Conservation (phyloP, 768 basidiomycete species). For the Russula vinacea region DNA sequence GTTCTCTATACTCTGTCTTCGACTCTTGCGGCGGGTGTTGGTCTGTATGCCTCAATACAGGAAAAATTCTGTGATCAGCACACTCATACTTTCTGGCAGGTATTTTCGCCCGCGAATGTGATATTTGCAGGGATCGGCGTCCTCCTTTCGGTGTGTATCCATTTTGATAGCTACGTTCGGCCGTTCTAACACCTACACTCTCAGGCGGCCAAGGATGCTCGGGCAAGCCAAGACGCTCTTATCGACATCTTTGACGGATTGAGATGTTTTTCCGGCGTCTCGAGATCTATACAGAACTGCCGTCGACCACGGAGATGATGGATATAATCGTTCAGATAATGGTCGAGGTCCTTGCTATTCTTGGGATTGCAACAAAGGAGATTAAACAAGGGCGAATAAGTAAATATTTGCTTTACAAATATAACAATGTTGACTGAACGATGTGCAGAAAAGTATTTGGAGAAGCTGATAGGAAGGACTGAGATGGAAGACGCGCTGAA, state of each 20-base stretch:
- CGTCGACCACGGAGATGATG: neutral
- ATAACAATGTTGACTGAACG: too few species aligned
- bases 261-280: neutral
- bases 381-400: neutral
- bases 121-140: neutral
- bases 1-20: neutral
- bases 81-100: neutral
- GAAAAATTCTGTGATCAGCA: neutral
- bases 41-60: neutral
- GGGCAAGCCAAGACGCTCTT: neutral
- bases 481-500: too few species aligned
- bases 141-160: neutral
- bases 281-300: neutral
- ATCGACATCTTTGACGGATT: neutral
- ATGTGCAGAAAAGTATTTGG: too few species aligned
- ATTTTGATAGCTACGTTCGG: neutral
- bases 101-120: neutral
- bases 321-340: neutral
- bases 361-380: neutral
- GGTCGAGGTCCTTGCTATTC: neutral
- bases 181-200: neutral
- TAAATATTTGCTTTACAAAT: too few species aligned
- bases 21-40: neutral
- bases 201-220: neutral
- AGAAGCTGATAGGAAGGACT: too few species aligned